Percentiles rank a stretch among this genome's conserved stretches.
Conservation (phyloP, 495 filamentous ascomycete species). For the Aspergillus ellipticus region DNA sequence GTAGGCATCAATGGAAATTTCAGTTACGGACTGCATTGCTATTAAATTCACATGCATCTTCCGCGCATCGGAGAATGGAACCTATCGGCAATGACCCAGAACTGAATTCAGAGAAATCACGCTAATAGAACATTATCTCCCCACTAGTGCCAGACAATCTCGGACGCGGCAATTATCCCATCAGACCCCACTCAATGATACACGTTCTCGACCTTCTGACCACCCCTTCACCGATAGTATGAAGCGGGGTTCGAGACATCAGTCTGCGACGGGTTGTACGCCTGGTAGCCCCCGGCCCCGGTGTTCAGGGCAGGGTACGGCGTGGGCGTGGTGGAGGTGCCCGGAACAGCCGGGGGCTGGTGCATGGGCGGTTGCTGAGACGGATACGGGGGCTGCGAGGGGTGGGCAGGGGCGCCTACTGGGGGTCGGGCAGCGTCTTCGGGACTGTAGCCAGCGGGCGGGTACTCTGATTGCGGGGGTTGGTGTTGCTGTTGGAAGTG, state of each 20-base stretch:
- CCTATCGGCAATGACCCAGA: not conserved
- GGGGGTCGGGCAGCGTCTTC: slow-evolving; percentile 47
- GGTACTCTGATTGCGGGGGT: slow-evolving; percentile 46
- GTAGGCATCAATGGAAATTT: not conserved
- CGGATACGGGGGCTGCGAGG: slow-evolving; percentile 42
- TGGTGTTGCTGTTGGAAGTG: slow-evolving; percentile 37
- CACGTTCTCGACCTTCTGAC: not conserved
- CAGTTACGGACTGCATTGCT: not conserved
- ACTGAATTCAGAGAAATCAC: not conserved
- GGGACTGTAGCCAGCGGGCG: slow-evolving; percentile 55
- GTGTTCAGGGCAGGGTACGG: slow-evolving; percentile 42
- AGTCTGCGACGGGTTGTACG: slow-evolving; percentile 45
- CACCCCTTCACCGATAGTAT: slow-evolving; percentile 35
- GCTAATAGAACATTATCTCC: not conserved
- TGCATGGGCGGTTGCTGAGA: slow-evolving; percentile 49
- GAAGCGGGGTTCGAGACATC: slow-evolving; percentile 37
- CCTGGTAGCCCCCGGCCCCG: slow-evolving; percentile 43
- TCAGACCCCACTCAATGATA: not conserved
- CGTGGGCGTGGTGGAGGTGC: slow-evolving; percentile 37
- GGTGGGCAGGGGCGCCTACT: slow-evolving; percentile 35
- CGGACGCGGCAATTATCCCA: not conserved
- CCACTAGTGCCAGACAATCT: not conserved
- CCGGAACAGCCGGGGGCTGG: slow-evolving; percentile 41
- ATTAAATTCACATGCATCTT: not conserved
- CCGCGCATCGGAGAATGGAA: not conserved